Evolutionary conservation across 139 green algal genomes (phyloP), one percentile per base, ranked within the genome.

Genomic region (Coelastrella sp.): DNA sequence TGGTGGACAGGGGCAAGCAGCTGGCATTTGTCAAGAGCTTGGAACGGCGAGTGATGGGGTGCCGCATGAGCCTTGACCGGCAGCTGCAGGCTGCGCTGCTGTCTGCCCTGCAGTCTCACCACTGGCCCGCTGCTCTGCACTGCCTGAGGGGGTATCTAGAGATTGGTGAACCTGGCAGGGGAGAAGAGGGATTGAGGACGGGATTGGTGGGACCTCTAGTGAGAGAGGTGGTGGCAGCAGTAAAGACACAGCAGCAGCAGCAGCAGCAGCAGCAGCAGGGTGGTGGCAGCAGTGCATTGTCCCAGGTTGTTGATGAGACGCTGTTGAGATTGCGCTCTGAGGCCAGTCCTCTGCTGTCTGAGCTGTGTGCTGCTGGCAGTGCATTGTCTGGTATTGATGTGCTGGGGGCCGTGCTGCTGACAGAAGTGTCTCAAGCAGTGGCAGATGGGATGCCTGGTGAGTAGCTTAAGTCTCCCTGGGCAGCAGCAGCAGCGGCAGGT

Each of bases 141-240:
- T 95, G 91, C 89, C 86, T 99, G 78, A 93, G 94, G 60, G 95
- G 93, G 0, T 98, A 95, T 53, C 85, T 92, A 2, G 90, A 96
- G 74, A 74, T 98, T 11, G 93, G 93, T 6, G 80, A 94, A 45
- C 17, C 88, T 3, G 81, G 40, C 17, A 69, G 60, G 19, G 94
- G 90, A 11, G 92, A 98, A 87, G 86, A 80, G 35, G 89, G 91
- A n/a, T 88, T 98, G 66, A 85, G 92, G 1, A 15, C 63, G 4
- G 66, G 76, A 23, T 51, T 98, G 30, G 90, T 98, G 27, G 86
- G 88, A 6, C 95, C 95, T 2, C 43, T 96, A 4, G 92, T 98
- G 50, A 75, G 48, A 27, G 6, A 34, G 3, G n/a, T 91, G 4
- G 60, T 91, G 6, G 48, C 37, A 7, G 40, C 92, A 37, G 84